phyloP scores from a whole-genome alignment of 2,329 filamentous ascomycete species.

The Graphilbum sp. region DNA sequence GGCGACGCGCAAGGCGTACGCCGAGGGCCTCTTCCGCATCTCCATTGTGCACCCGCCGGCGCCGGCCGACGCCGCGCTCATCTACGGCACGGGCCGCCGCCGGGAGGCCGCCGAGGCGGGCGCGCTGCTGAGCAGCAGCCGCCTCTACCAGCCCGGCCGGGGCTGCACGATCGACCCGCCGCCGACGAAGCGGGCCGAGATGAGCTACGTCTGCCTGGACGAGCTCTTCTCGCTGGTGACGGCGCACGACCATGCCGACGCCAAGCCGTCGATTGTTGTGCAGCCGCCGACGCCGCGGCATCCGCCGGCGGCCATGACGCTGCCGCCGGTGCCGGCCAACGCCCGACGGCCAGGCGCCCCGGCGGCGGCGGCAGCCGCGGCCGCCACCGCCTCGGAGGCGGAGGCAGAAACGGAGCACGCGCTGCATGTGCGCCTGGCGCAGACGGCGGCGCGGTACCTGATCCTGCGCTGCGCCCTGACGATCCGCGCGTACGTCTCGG shows the following conservation, averaged over 20 bases:
- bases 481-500: constrained; percentile 72
- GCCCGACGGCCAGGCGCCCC: not conserved
- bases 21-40: constrained; percentile 60
- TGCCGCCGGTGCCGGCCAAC: too few species aligned
- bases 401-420: constrained; percentile 15
- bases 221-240: constrained; percentile 59
- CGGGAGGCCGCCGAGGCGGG: too few species aligned
- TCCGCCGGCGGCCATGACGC: constrained; percentile 9
- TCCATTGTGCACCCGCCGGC: constrained; percentile 61
- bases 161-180: constrained; percentile 57
- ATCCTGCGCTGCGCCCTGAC: constrained; percentile 68
- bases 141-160: constrained; percentile 46
- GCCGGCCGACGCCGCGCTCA: constrained; percentile 37
- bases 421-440: constrained; percentile 46
- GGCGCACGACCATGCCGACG: constrained; percentile 16
- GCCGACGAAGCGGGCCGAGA: constrained; percentile 48
- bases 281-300: constrained; percentile 28
- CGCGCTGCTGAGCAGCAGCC: too few species aligned
- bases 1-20: constrained; percentile 50
- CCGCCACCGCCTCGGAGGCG: not conserved
- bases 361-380: too few species aligned
- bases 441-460: constrained; percentile 62
- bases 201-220: constrained; percentile 67
- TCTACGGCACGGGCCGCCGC: constrained; percentile 26
- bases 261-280: constrained; percentile 20